These are phyloP conservation scores for Suillus luteus DNA, from an alignment of 768 basidiomycete genomes.

Conservation along the genomic window DNA sequence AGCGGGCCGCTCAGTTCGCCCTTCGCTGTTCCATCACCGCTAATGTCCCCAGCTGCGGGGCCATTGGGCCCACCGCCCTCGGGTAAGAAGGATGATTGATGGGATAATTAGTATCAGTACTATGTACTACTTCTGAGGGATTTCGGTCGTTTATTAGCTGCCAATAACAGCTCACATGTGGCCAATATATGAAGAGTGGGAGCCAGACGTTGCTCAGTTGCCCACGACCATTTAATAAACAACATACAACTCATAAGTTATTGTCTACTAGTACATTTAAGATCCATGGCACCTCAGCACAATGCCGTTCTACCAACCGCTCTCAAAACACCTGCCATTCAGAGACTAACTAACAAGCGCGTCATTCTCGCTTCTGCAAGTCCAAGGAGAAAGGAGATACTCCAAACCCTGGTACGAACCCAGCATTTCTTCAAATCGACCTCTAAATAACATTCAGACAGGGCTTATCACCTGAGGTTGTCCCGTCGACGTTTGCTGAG, in stretches of 20 bases:
- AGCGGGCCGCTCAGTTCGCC: slow-evolving; percentile 17
- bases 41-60: slow-evolving; percentile 24
- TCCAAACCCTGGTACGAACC: slow-evolving; percentile 68
- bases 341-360: slow-evolving; percentile 73
- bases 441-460: slow-evolving; percentile 21
- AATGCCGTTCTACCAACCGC: slow-evolving; percentile 62
- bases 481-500: slow-evolving; percentile 82
- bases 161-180: not conserved
- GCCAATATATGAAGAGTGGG: not conserved
- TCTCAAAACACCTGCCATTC: slow-evolving; percentile 57
- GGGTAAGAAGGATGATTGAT: slow-evolving; percentile 31
- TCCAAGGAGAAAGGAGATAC: slow-evolving; percentile 82
- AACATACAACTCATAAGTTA: not conserved
- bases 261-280: not conserved
- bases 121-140: not conserved
- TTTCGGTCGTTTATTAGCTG: not conserved
- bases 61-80: slow-evolving; percentile 22
- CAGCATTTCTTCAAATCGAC: not conserved
- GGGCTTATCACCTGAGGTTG: slow-evolving; percentile 69
- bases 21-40: slow-evolving; percentile 27
- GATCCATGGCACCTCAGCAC: slow-evolving; percentile 40
- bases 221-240: not conserved
- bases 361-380: slow-evolving; percentile 87
- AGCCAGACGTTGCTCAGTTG: not conserved
- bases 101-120: slow-evolving; percentile 13